phyloP scores from a whole-genome alignment of 1,284 basidiomycete genomes.

The Heliocybe sulcata region DNA sequence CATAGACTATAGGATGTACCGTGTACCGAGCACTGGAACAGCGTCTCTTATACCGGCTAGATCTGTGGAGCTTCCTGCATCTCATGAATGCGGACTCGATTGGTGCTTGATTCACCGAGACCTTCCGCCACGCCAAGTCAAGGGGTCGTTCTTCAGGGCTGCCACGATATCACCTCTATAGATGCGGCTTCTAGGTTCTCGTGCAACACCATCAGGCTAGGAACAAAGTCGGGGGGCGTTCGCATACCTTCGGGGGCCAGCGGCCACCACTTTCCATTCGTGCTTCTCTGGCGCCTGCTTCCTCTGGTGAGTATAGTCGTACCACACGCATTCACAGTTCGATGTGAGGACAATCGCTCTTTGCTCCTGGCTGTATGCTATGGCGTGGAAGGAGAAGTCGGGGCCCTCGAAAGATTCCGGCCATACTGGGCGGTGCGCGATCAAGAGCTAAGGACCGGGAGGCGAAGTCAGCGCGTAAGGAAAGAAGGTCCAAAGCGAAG shows the following conservation, averaged over 20 bases:
- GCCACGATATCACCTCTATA: too few relatives aligned
- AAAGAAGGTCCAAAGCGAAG: slow-evolving; percentile 3
- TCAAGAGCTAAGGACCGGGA: slow-evolving; percentile 36
- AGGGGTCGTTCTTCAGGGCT: too few relatives aligned
- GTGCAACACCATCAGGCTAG: not conserved
- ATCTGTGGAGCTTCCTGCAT: too few relatives aligned
- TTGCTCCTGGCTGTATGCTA: slow-evolving; percentile 58
- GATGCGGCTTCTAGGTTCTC: too few relatives aligned
- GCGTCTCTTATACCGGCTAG: too few relatives aligned
- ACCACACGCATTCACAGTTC: slow-evolving; percentile 65
- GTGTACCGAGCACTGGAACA: too few relatives aligned
- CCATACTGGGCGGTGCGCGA: slow-evolving; percentile 43
- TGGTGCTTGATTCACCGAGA: too few relatives aligned
- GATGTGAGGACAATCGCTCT: slow-evolving; percentile 54
- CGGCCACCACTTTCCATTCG: slow-evolving; percentile 19
- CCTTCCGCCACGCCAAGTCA: too few relatives aligned
- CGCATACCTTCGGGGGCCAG: not conserved
- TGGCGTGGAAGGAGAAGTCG: slow-evolving; percentile 39
- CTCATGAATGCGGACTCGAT: too few relatives aligned
- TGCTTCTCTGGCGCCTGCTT: slow-evolving; percentile 56
- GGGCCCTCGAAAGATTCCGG: slow-evolving; percentile 8
- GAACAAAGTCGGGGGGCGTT: not conserved
- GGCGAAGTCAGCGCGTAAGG: slow-evolving; percentile 2
- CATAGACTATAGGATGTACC: not conserved
- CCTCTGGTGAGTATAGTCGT: slow-evolving; percentile 58